phyloP scores from a whole-genome alignment of 176 grass and related monocot genomes.

The Aegilops tauschii region DNA sequence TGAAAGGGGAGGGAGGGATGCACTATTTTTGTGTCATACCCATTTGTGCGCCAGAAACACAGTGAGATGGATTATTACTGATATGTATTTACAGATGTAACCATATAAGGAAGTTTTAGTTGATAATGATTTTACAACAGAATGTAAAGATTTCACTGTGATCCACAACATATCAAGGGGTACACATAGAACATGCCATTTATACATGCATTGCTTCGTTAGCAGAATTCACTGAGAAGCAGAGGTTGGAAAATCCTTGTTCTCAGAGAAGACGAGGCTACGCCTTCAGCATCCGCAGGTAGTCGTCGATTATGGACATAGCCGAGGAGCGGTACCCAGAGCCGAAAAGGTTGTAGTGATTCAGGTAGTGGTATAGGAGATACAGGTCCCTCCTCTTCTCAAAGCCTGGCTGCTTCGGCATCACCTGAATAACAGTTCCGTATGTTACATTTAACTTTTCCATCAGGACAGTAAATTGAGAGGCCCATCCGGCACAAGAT shows the following conservation, averaged over 20 bases:
- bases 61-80: background rate
- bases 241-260: constrained; percentile 20
- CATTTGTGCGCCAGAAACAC: background rate
- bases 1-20: no score
- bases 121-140: background rate
- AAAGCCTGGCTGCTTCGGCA: constrained; percentile 69
- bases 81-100: constrained; percentile 8
- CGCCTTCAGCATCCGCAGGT: constrained; percentile 44
- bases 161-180: background rate
- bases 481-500: background rate
- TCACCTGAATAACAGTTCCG: constrained; percentile 43
- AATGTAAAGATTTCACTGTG: no score
- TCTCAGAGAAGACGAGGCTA: background rate
- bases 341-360: constrained; percentile 88
- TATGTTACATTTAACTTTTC: background rate
- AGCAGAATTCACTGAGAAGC: background rate
- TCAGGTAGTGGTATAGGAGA: constrained; percentile 80
- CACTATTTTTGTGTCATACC: background rate
- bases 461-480: background rate
- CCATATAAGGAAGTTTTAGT: background rate
- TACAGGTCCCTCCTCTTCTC: constrained; percentile 74
- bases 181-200: background rate
- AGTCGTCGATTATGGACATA: constrained; percentile 77
- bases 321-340: constrained; percentile 65
- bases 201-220: background rate